Evolutionary conservation across 1,284 basidiomycete species (phyloP), one percentile per base, ranked within the genome.

Genomic region (Sporisorium scitamineum): DNA sequence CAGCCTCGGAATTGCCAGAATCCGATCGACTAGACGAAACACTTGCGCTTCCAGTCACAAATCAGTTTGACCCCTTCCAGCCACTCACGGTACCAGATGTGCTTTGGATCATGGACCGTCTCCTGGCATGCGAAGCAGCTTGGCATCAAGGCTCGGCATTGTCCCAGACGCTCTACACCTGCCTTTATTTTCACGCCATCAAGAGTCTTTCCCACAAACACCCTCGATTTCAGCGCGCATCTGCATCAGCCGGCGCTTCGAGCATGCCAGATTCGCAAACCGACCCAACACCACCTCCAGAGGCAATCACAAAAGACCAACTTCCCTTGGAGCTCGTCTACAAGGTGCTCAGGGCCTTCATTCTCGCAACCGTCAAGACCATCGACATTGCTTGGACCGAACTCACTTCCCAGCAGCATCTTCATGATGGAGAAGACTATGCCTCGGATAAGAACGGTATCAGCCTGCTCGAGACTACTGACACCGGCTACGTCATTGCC

Each of bases 101-200:
- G 13, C 92, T 93, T 79, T 95, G 93, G 91, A 90, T 96, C 37
- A 88, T 97, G 75, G 95, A 97, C 83, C 88, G 91, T 71, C 87
- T 92, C 41, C 87, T 93, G 64, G 89, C 92, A 31, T 92, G 91
- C 78, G 94, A 97, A 89, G 91, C 93, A 87, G 90, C 92, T 79
- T 97, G 93, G 91, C 93, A 95, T 83, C 86, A 89, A 6, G 94
- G 95, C 39, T 91, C 91, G 74, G 90, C 92, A 5, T 89, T 97
- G 18, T 90, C 92, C 0, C 94, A 95, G 83, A 94, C 94, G 0
- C 89, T 97, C 26, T 93, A 90, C 85, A 94, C 94, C 1, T 89
- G 92, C 67, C 88, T 92, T 37, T 92, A 94, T 80, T 89, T 92
- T 42, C 94, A 94, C 79, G 88, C 90, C 39, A 83, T 93, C 34